phyloP scores from a whole-genome alignment of 1,284 basidiomycete species.

The Ustilago curta region DNA sequence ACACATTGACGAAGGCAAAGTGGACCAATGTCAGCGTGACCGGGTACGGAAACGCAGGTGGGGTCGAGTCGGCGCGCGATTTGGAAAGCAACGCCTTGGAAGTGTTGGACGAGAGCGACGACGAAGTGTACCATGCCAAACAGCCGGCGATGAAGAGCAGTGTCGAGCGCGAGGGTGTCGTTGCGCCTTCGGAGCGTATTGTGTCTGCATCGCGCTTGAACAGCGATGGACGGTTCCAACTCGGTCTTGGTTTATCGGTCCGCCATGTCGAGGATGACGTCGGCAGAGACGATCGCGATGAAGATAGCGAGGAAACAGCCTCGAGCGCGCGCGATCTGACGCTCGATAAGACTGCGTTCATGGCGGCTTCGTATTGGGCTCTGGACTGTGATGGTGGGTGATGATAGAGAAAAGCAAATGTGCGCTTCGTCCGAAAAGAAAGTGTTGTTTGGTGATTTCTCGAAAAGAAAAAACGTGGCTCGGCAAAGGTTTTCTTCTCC shows the following conservation, averaged over 20 bases:
- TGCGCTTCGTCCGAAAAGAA: too few species aligned
- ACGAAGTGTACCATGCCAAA: constrained; percentile 72
- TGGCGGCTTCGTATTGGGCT: not conserved
- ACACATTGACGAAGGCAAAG: constrained; percentile 90
- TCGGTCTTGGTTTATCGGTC: constrained; percentile 13
- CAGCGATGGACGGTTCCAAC: constrained; percentile 26
- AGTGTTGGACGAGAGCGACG: constrained; percentile 88
- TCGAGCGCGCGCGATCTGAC: constrained; percentile 37
- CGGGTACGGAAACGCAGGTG: constrained; percentile 81
- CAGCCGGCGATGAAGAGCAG: constrained; percentile 58
- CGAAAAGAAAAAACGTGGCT: too few species aligned
- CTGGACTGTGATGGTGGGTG: not conserved
- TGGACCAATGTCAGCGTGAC: constrained; percentile 96
- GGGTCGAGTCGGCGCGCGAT: constrained; percentile 4
- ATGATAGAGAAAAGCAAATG: too few species aligned
- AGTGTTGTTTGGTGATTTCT: too few species aligned
- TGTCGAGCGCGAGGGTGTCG: constrained; percentile 29
- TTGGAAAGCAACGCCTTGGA: constrained; percentile 81
- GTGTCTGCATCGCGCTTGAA: constrained; percentile 20
- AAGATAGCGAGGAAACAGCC: constrained; percentile 14
- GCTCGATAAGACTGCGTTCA: constrained; percentile 36
- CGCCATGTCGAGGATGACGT: constrained; percentile 14
- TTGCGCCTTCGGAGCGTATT: not conserved
- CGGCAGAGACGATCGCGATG: not conserved
- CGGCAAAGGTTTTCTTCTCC: too few species aligned